These are phyloP conservation scores for Albugo candida DNA, from an alignment of 352 stramenopile genomes.

Conservation along the genomic window DNA sequence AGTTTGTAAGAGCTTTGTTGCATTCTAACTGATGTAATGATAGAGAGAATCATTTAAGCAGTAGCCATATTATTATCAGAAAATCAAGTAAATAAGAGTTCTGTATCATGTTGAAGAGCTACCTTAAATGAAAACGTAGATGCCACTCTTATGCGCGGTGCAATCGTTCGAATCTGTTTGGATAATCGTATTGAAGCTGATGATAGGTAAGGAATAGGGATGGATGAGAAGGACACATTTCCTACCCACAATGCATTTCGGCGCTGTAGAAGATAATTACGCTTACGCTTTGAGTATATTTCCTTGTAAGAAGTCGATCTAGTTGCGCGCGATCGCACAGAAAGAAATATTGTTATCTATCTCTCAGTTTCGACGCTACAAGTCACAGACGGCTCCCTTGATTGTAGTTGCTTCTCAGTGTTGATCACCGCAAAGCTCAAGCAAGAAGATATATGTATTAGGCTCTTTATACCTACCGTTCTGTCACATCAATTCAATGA, in stretches of 20 bases:
- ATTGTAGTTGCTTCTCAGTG: no score
- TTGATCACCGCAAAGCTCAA: no score
- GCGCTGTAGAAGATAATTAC: constrained; percentile 90
- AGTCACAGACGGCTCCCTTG: constrained; percentile 10
- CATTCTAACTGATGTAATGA: constrained; percentile 74
- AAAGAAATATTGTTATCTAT: constrained; percentile 92
- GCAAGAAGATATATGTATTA: no score
- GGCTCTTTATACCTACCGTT: no score
- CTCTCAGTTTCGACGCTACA: no score
- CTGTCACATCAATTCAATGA: no score
- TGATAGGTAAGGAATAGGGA: constrained; percentile 92
- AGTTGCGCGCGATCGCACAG: constrained; percentile 87
- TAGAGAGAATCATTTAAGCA: constrained; percentile 70
- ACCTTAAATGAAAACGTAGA: constrained; percentile 84
- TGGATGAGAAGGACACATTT: constrained; percentile 91
- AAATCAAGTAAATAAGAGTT: constrained; percentile 84
- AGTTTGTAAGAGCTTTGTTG: constrained; percentile 87
- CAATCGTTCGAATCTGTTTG: constrained; percentile 88
- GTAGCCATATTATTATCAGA: constrained; percentile 77
- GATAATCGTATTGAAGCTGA: constrained; percentile 90
- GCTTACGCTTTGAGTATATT: constrained; percentile 79
- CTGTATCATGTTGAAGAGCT: constrained; percentile 92
- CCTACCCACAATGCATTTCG: constrained; percentile 65
- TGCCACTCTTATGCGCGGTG: constrained; percentile 83
- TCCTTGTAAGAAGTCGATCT: constrained; percentile 87